Percentiles rank a stretch among this genome's conserved stretches.
These are phyloP conservation scores for Thelephora aurantiotincta DNA, from an alignment of 768 basidiomycete species.

Conservation along the genomic window DNA sequence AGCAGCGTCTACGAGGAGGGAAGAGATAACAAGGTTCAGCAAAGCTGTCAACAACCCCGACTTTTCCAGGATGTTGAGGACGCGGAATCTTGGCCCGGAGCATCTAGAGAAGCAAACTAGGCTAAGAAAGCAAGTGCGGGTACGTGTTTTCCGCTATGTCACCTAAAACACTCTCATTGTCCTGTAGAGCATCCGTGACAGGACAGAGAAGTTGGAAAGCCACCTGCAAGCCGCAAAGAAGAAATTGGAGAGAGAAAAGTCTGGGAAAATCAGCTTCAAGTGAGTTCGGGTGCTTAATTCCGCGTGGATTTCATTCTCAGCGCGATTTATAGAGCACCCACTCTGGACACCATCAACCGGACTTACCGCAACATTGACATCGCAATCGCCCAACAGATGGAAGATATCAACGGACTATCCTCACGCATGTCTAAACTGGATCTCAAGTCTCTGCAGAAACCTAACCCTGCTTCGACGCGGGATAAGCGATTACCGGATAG, in stretches of 20 bases:
- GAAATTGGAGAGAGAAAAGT: constrained; percentile 43
- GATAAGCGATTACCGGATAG: constrained; percentile 24
- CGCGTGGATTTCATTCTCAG: not conserved
- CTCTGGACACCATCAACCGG: constrained; percentile 73
- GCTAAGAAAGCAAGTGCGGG: constrained; percentile 58
- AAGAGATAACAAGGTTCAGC: constrained; percentile 71
- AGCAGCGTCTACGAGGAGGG: constrained; percentile 65
- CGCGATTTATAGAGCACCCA: constrained; percentile 47
- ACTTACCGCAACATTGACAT: constrained; percentile 78
- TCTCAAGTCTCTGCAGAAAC: constrained; percentile 13
- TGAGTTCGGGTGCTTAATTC: constrained; percentile 17
- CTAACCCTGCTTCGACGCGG: constrained; percentile 13
- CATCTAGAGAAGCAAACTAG: constrained; percentile 72
- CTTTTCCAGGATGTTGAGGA: constrained; percentile 37
- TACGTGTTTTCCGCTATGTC: constrained; percentile 18
- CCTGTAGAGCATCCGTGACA: constrained; percentile 47
- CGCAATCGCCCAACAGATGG: constrained; percentile 46
- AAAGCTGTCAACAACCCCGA: constrained; percentile 68
- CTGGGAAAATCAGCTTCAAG: constrained; percentile 52
- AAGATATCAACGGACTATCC: constrained; percentile 36
- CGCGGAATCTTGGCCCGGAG: constrained; percentile 50
- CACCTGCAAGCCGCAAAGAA: constrained; percentile 58
- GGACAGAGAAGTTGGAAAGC: constrained; percentile 69
- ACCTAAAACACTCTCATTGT: constrained; percentile 3
- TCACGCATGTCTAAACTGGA: constrained; percentile 40